A percentile compares a stretch with the other conserved stretches of the same genome.
Conservation (phyloP, 1,139 yeast genomes). For the Pneumocystis canis region DNA sequence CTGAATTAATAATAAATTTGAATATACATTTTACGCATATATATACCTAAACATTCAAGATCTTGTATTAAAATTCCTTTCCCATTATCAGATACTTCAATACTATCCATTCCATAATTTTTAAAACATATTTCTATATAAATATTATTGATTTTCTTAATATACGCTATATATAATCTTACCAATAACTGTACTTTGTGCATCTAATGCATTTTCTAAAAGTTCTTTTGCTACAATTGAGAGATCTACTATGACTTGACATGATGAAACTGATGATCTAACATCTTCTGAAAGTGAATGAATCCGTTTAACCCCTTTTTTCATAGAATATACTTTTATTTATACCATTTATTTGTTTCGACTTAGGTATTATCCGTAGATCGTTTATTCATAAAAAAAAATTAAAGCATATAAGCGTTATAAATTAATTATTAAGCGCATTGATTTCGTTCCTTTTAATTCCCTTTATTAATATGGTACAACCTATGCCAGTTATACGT, state of each 20-base stretch:
- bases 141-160: background rate
- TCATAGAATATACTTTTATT: no score
- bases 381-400: no score
- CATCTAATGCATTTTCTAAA: conserved; percentile 49
- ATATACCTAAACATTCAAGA: conserved; percentile 36
- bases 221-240: conserved; percentile 69
- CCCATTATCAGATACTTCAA: conserved; percentile 69
- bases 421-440: no score
- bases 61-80: conserved; percentile 51
- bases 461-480: no score
- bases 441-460: no score
- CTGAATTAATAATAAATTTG: conserved; percentile 3
- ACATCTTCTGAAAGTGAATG: background rate
- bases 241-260: conserved; percentile 78
- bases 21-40: background rate
- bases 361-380: no score
- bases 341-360: no score
- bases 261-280: conserved; percentile 47
- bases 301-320: background rate
- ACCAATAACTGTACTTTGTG: conserved; percentile 5
- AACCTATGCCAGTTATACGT: background rate
- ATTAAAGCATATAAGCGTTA: no score
- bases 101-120: conserved; percentile 60
- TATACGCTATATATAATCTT: background rate
- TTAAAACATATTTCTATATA: conserved; percentile 42